Percentiles rank a stretch among this genome's conserved stretches.
These are phyloP conservation scores for Melastoma malabathricum DNA, from an alignment of 345 rosid species.

Conservation along the genomic window DNA sequence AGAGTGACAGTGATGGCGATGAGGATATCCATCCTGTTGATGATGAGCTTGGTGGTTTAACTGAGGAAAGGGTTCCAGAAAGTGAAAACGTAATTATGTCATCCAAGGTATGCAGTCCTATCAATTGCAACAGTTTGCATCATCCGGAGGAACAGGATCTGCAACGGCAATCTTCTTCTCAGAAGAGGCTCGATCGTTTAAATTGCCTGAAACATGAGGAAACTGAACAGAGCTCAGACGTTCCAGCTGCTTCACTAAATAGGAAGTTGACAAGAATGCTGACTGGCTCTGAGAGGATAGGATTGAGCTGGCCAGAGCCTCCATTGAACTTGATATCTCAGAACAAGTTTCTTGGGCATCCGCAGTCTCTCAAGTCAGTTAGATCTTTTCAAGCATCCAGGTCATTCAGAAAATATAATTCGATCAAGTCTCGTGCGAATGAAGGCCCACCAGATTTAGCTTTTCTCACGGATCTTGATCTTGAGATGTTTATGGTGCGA, in stretches of 20 bases:
- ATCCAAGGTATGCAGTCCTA: conserved; percentile 1
- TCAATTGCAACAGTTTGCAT: conserved; percentile 15
- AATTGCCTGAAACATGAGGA: conserved; percentile 41
- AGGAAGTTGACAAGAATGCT: conserved; percentile 35
- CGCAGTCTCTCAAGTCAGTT: conserved; percentile 42
- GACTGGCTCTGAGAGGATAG: conserved; percentile 62
- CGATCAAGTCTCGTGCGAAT: conserved; percentile 43
- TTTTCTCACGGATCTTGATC: conserved; percentile 49
- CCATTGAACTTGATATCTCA: conserved; percentile 53
- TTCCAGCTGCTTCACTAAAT: conserved; percentile 10
- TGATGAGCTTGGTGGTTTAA: conserved; percentile 29
- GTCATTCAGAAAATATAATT: conserved; percentile 42
- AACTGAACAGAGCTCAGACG: conserved; percentile 8
- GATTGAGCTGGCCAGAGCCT: conserved; percentile 89
- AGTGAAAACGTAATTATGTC: conserved; percentile 2
- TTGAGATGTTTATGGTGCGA: conserved; percentile 50
- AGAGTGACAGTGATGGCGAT: conserved; percentile 65
- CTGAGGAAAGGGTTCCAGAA: conserved; percentile 10
- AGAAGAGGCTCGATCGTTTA: conserved; percentile 52
- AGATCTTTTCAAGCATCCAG: conserved; percentile 40
- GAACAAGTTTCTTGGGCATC: conserved; percentile 37
- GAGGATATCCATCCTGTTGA: conserved; percentile 70
- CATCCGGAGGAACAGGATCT: conserved; percentile 26
- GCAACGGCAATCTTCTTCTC: conserved; percentile 30
- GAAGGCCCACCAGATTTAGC: conserved; percentile 31